These are phyloP conservation scores for Irineochytrium annulatum DNA, from an alignment of 192 early-diverging fungal species.

Conservation along the genomic window DNA sequence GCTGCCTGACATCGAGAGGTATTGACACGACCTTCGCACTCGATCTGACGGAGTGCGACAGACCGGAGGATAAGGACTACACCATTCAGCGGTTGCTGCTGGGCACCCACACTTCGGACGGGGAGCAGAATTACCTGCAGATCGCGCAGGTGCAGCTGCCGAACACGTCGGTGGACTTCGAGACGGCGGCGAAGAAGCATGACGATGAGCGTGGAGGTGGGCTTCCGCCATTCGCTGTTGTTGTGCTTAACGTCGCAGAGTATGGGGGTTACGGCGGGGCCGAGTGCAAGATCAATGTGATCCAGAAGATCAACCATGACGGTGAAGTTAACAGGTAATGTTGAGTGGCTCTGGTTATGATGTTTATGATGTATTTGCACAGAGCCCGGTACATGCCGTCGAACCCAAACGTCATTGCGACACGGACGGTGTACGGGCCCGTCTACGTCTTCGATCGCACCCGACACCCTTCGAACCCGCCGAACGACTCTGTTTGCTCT, in stretches of 20 bases:
- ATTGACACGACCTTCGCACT: not conserved
- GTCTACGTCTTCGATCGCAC: conserved; percentile 97
- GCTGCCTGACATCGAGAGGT: conserved; percentile 91
- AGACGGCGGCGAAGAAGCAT: conserved; percentile 44
- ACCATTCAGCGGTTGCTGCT: conserved; percentile 82
- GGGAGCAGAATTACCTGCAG: conserved; percentile 95
- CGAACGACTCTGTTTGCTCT: conserved; percentile 67
- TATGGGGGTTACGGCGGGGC: conserved; percentile 76
- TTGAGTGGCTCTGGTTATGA: not conserved
- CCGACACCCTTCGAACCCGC: conserved; percentile 74
- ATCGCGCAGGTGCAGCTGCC: conserved; percentile 90
- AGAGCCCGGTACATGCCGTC: conserved; percentile 96
- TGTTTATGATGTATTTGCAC: not conserved
- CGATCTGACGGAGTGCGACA: conserved; percentile 21
- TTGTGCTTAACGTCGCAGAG: no score
- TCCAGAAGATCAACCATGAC: conserved; percentile 93
- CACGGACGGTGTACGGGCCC: conserved; percentile 86
- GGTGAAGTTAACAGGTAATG: conserved; percentile 86
- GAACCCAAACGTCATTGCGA: conserved; percentile 94
- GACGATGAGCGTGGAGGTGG: conserved; percentile 73
- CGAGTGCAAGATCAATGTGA: conserved; percentile 79
- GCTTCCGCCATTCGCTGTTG: no score
- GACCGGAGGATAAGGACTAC: conserved; percentile 89
- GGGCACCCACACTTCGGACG: conserved; percentile 95
- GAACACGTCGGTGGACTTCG: conserved; percentile 58